phyloP scores from a whole-genome alignment of 129 eudicot genomes.

The Centaurea solstitialis region DNA sequence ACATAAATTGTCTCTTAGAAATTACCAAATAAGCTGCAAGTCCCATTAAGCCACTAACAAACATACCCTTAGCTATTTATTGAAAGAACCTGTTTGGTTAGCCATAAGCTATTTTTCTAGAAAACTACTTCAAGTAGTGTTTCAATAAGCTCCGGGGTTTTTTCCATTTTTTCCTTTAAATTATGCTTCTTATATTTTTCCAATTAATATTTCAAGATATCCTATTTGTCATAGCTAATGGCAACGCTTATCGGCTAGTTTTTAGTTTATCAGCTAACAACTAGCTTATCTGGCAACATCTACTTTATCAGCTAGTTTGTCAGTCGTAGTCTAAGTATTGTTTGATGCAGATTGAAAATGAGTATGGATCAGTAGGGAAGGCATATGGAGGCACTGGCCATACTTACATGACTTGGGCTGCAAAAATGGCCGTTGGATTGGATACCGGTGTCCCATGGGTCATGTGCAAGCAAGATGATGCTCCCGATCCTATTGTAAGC shows the following conservation, averaged over 20 bases:
- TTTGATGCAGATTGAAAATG: conserved; percentile 81
- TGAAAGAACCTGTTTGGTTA: too few relatives aligned
- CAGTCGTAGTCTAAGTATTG: neutral
- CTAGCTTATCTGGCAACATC: neutral
- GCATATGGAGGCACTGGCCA: conserved; percentile 65
- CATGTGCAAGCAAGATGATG: conserved; percentile 94
- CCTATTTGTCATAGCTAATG: too few relatives aligned
- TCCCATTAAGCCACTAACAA: too few relatives aligned
- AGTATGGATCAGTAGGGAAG: conserved; percentile 78
- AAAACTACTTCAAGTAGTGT: too few relatives aligned
- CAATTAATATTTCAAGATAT: too few relatives aligned
- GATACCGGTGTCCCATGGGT: conserved; percentile 98
- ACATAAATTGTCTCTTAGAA: too few relatives aligned
- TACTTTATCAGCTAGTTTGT: neutral
- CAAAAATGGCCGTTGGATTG: conserved; percentile 76
- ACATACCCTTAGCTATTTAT: too few relatives aligned
- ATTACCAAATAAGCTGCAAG: too few relatives aligned
- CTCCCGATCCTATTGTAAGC: conserved; percentile 96
- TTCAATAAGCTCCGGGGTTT: too few relatives aligned
- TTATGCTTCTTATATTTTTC: too few relatives aligned
- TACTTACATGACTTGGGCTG: conserved; percentile 88
- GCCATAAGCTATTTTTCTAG: too few relatives aligned
- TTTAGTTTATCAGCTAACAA: neutral
- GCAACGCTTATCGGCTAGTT: neutral
- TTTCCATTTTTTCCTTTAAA: too few relatives aligned